Conservation (phyloP, 768 basidiomycete species). For the Lyophyllum semitale region DNA sequence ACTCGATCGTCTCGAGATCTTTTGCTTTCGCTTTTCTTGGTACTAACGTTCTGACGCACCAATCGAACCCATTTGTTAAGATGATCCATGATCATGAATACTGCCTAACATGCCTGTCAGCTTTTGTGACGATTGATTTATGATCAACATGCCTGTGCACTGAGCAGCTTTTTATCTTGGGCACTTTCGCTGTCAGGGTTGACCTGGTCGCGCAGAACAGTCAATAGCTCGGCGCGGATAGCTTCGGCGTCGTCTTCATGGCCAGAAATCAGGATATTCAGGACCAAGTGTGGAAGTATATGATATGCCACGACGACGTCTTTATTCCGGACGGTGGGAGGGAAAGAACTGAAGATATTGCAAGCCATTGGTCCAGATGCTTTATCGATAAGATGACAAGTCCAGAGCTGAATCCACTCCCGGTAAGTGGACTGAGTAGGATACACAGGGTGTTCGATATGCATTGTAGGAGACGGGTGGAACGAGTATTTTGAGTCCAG, state of each 20-base stretch:
- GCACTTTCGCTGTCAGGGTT: constrained; percentile 55
- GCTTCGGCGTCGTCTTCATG: constrained; percentile 57
- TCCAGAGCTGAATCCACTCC: constrained; percentile 95
- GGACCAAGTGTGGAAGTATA: constrained; percentile 87
- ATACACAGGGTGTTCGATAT: constrained; percentile 76
- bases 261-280: constrained; percentile 83
- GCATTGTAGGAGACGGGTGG: constrained; percentile 39
- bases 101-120: constrained; percentile 52
- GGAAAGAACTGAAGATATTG: constrained; percentile 77
- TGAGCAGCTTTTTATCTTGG: constrained; percentile 81
- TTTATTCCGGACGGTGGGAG: constrained; percentile 76
- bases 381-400: constrained; percentile 72
- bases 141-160: constrained; percentile 76
- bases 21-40: constrained; percentile 51
- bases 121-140: not conserved
- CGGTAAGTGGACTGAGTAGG: constrained; percentile 77
- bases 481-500: constrained; percentile 69
- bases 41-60: constrained; percentile 63
- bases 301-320: constrained; percentile 95
- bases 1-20: constrained; percentile 42
- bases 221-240: constrained; percentile 75
- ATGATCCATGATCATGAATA: constrained; percentile 95
- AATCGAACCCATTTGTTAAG: constrained; percentile 86
- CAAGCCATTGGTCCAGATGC: constrained; percentile 60
- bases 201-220: constrained; percentile 88